Evolutionary conservation across 2,329 filamentous ascomycete genomes (phyloP).

Genomic region (Microascus cirrosus): DNA sequence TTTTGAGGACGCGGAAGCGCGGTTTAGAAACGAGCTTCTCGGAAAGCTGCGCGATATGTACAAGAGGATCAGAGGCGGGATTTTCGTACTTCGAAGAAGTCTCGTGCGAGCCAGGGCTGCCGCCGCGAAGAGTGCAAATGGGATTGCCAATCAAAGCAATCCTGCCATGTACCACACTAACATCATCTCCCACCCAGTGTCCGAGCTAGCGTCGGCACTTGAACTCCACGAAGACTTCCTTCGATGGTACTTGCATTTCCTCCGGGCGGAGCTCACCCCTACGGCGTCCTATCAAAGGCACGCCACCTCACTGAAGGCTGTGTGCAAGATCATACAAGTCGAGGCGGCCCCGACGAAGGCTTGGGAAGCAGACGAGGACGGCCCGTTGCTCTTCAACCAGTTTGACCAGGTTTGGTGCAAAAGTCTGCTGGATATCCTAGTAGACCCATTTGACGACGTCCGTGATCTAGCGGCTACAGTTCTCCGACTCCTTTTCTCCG

Average conservation of each 20-base stretch:
- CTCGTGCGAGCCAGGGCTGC: conserved; percentile 12
- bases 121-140: neutral
- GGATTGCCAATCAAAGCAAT: conserved; percentile 9
- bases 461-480: conserved; percentile 45
- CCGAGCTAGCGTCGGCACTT: conserved; percentile 25
- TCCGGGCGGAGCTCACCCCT: conserved; percentile 63
- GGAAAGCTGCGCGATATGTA: conserved; percentile 66
- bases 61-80: conserved; percentile 59
- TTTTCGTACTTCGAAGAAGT: conserved; percentile 40
- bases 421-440: conserved; percentile 63
- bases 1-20: conserved; percentile 76
- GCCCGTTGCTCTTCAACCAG: conserved; percentile 24
- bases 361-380: conserved; percentile 26
- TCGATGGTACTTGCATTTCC: conserved; percentile 62
- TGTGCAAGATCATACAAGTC: conserved; percentile 56
- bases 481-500: conserved; percentile 35
- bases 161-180: conserved; percentile 25
- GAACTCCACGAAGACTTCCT: conserved; percentile 53
- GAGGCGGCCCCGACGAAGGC: conserved; percentile 45
- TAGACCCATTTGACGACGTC: conserved; percentile 92
- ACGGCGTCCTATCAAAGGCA: conserved; percentile 86
- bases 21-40: conserved; percentile 72
- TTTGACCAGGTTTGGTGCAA: conserved; percentile 43
- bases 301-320: conserved; percentile 64
- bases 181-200: conserved; percentile 24